Evolutionary conservation across 495 filamentous ascomycete genomes (phyloP).

Genomic region (Aspergillus wentii): DNA sequence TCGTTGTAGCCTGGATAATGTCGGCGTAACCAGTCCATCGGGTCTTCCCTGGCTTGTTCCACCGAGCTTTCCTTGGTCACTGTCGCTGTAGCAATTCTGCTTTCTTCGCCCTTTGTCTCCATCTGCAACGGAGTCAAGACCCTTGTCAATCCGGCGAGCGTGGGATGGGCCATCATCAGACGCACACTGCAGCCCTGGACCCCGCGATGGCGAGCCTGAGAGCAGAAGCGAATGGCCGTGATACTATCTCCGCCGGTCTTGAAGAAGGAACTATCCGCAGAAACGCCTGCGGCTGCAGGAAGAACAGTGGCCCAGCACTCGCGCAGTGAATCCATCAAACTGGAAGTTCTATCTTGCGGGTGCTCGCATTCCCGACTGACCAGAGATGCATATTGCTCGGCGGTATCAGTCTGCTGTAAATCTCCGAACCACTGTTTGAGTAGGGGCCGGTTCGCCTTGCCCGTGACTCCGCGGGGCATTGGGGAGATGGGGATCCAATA

Average conservation of each 20-base stretch:
- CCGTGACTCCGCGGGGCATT: background rate
- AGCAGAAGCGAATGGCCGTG: background rate
- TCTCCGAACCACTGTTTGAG: background rate
- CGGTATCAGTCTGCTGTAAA: background rate
- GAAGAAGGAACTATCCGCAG: background rate
- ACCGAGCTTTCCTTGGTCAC: background rate
- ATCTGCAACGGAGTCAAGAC: background rate
- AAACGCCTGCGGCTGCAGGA: background rate
- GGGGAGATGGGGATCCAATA: background rate
- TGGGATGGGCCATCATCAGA: background rate
- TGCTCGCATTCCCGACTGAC: background rate
- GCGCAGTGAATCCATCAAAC: background rate
- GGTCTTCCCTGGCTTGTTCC: background rate
- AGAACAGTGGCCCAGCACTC: background rate
- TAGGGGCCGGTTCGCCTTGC: background rate
- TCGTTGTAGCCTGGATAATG: background rate
- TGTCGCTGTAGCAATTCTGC: background rate
- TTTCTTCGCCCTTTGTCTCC: background rate
- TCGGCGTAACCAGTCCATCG: background rate
- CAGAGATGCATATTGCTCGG: background rate
- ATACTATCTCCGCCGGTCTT: background rate
- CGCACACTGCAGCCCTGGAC: background rate
- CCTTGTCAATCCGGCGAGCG: background rate
- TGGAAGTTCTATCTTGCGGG: background rate
- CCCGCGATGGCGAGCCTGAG: background rate